A percentile compares a stretch with the other conserved stretches of the same genome.
These are phyloP conservation scores for Apophysomyces ossiformis DNA, from an alignment of 371 early-diverging fungal genomes.

Conservation along the genomic window DNA sequence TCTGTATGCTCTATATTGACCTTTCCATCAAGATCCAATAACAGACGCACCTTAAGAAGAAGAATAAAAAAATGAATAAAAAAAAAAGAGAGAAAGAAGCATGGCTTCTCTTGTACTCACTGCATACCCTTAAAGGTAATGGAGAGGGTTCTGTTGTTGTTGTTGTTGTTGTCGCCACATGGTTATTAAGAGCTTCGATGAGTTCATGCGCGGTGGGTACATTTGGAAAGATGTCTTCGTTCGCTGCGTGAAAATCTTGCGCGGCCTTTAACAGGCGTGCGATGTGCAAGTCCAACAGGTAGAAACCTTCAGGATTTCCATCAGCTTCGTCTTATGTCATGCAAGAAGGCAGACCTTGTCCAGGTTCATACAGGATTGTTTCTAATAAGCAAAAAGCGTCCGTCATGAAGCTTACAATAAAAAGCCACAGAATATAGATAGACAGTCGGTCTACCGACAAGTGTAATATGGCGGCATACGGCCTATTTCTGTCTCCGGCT, in stretches of 20 bases:
- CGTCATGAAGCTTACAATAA: conserved; percentile 14
- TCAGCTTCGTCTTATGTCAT: conserved; percentile 11
- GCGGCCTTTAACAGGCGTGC: conserved; percentile 26
- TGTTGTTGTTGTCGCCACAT: conserved; percentile 33
- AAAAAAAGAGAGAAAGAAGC: no score
- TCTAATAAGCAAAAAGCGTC: conserved; percentile 49
- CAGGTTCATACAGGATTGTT: conserved; percentile 58
- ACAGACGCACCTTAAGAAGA: conserved; percentile 34
- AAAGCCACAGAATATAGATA: not conserved
- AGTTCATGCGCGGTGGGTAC: conserved; percentile 43
- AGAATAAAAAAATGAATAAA: no score
- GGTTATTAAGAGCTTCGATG: conserved; percentile 23
- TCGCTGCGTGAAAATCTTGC: conserved; percentile 16
- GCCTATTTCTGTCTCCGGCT: conserved; percentile 4
- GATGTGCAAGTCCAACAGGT: conserved; percentile 42
- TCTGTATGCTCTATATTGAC: conserved; percentile 48
- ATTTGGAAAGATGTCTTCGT: conserved; percentile 21
- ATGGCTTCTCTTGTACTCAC: no score
- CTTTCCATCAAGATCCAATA: conserved; percentile 40
- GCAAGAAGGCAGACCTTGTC: conserved; percentile 33
- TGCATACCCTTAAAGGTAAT: no score
- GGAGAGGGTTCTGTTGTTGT: no score
- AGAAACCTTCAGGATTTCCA: conserved; percentile 21
- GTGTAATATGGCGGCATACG: not conserved
- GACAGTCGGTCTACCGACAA: no score